Percentiles rank a stretch among this genome's conserved stretches.
These are phyloP conservation scores for Eimeria tenella DNA, from an alignment of 169 alveolate species.

Conservation along the genomic window DNA sequence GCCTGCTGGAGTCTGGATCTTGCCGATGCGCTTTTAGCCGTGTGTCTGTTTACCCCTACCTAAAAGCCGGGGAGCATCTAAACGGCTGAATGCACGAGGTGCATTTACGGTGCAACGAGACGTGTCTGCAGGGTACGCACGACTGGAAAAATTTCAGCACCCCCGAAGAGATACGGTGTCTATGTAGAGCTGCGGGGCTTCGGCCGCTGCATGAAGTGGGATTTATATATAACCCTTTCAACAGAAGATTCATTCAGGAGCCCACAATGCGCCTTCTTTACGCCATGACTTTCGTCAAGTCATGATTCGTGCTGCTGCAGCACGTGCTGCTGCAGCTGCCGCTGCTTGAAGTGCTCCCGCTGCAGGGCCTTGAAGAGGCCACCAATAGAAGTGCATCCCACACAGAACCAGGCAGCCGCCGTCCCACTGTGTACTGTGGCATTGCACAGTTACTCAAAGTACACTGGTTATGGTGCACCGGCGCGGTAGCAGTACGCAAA, in stretches of 20 bases:
- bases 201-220: slow-evolving; percentile 13
- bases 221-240: not conserved
- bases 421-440: too few relatives aligned
- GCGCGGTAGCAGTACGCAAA: too few relatives aligned
- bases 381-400: too few relatives aligned
- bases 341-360: not conserved
- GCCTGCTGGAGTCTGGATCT: too few relatives aligned
- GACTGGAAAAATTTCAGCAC: not conserved
- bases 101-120: too few relatives aligned
- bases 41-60: too few relatives aligned
- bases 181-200: not conserved
- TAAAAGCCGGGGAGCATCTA: too few relatives aligned
- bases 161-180: not conserved
- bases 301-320: not conserved
- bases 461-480: too few relatives aligned
- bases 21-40: too few relatives aligned
- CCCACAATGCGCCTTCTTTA: not conserved
- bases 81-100: too few relatives aligned
- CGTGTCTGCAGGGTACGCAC: slow-evolving; percentile 20
- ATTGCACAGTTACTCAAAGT: too few relatives aligned
- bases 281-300: not conserved
- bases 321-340: not conserved
- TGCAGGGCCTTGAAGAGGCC: not conserved
- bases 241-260: not conserved
- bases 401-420: too few relatives aligned